phyloP scores from a whole-genome alignment of 768 basidiomycete species.

The Tulasnella sp. region DNA sequence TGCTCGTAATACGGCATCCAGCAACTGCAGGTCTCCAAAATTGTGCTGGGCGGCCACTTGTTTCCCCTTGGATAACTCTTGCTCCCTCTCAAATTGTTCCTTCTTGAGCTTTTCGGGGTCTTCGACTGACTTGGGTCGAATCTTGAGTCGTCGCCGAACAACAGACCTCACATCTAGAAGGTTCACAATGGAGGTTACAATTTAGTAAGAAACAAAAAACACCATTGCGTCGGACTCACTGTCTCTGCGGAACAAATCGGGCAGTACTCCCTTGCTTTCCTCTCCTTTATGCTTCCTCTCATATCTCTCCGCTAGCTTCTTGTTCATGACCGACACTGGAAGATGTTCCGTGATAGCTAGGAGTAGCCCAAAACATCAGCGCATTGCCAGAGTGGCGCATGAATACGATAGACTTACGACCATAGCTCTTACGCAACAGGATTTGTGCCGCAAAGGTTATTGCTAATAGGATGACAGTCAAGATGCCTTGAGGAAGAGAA shows the following conservation, averaged over 20 bases:
- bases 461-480: conserved; percentile 48
- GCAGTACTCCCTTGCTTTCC: conserved; percentile 18
- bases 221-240: conserved; percentile 15
- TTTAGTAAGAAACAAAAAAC: conserved; percentile 1
- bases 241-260: conserved; percentile 23
- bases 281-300: conserved; percentile 25
- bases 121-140: conserved; percentile 2
- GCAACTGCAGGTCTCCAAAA: conserved; percentile 19
- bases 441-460: conserved; percentile 38
- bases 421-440: conserved; percentile 29
- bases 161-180: not conserved
- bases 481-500: conserved; percentile 30
- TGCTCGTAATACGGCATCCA: conserved; percentile 18
- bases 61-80: conserved; percentile 16
- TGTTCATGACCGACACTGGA: conserved; percentile 51
- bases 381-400: not conserved
- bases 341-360: conserved; percentile 41
- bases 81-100: conserved; percentile 2
- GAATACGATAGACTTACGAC: conserved; percentile 27
- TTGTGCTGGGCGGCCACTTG: not conserved
- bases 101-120: conserved; percentile 3
- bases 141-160: conserved; percentile 10
- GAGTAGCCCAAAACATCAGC: not conserved
- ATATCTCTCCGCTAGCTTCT: conserved; percentile 37
- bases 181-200: conserved; percentile 15